Conservation (phyloP, 306 rosid species). For the Quercus aquifolioides region DNA sequence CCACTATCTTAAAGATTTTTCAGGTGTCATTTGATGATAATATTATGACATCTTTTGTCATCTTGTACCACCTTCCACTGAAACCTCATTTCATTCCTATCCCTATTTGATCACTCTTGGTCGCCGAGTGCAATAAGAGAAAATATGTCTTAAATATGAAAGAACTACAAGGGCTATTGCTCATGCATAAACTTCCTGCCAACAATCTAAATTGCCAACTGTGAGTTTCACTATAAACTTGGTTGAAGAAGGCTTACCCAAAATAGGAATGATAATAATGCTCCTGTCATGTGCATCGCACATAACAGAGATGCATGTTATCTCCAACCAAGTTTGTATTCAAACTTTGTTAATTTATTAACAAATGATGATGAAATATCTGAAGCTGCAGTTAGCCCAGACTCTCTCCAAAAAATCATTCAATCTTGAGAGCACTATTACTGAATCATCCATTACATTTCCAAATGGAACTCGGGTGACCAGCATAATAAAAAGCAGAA, state of each 20-base stretch:
- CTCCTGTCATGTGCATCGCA: too few relatives aligned
- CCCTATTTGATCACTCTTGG: not conserved
- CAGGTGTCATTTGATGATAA: not conserved
- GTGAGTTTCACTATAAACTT: too few relatives aligned
- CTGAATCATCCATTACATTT: conserved; percentile 34
- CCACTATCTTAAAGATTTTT: not conserved
- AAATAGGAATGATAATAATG: too few relatives aligned
- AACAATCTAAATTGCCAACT: conserved; percentile 25
- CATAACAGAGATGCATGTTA: too few relatives aligned
- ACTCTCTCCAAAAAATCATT: conserved; percentile 38
- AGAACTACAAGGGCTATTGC: not conserved
- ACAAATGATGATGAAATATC: conserved; percentile 52
- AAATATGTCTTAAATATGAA: not conserved
- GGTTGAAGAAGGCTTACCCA: too few relatives aligned
- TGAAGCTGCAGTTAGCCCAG: conserved; percentile 26
- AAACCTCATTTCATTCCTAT: not conserved
- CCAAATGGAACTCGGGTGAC: conserved; percentile 55
- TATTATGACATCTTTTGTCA: not conserved
- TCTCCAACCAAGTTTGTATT: too few relatives aligned
- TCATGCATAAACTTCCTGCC: conserved; percentile 35
- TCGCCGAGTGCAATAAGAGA: not conserved
- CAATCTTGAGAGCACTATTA: conserved; percentile 42
- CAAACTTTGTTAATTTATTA: conserved; percentile 22
- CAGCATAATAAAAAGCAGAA: conserved; percentile 42
- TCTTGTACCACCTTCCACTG: not conserved